A percentile compares a stretch with the other conserved stretches of the same genome.
These are phyloP conservation scores for Periglandula ipomoeae DNA, from an alignment of 2,329 filamentous ascomycete genomes.

Conservation along the genomic window DNA sequence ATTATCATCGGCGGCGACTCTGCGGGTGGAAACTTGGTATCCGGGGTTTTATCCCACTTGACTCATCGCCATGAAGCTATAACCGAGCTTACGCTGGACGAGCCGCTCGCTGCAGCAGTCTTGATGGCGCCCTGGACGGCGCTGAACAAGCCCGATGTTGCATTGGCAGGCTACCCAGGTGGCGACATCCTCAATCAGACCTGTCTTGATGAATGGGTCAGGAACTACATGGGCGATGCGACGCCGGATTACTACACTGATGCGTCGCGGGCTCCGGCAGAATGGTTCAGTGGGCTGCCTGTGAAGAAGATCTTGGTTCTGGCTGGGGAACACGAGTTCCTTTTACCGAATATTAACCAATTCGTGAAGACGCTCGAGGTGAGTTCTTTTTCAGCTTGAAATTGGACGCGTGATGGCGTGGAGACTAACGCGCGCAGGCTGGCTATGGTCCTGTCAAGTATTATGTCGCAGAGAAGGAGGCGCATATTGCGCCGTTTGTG, in stretches of 20 bases:
- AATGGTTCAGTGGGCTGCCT: conserved; percentile 12
- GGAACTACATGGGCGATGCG: conserved; percentile 9
- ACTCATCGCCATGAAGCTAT: conserved; percentile 12
- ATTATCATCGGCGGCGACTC: conserved; percentile 14
- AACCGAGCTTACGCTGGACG: conserved; percentile 6
- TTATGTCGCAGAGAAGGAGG: conserved; percentile 11
- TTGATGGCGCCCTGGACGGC: conserved; percentile 12
- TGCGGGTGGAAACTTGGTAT: conserved; percentile 12
- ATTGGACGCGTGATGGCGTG: too few relatives aligned
- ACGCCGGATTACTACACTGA: conserved; percentile 13
- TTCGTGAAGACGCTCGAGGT: conserved; percentile 13
- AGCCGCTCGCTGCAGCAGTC: conserved; percentile 9
- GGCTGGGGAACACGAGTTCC: conserved; percentile 11
- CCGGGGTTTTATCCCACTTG: conserved; percentile 13
- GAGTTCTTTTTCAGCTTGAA: background rate
- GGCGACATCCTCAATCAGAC: conserved; percentile 9
- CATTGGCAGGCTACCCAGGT: conserved; percentile 6
- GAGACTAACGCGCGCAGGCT: background rate
- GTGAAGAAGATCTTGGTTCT: conserved; percentile 10
- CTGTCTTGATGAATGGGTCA: conserved; percentile 6
- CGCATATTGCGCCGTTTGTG: conserved; percentile 12
- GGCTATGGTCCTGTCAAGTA: conserved; percentile 10
- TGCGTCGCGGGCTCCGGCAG: conserved; percentile 9
- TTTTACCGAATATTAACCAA: conserved; percentile 10
- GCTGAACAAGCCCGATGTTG: conserved; percentile 1